A percentile compares a stretch with the other conserved stretches of the same genome.
Conservation (phyloP, 1,139 yeast genomes). For the Candida tetrigidarum region DNA sequence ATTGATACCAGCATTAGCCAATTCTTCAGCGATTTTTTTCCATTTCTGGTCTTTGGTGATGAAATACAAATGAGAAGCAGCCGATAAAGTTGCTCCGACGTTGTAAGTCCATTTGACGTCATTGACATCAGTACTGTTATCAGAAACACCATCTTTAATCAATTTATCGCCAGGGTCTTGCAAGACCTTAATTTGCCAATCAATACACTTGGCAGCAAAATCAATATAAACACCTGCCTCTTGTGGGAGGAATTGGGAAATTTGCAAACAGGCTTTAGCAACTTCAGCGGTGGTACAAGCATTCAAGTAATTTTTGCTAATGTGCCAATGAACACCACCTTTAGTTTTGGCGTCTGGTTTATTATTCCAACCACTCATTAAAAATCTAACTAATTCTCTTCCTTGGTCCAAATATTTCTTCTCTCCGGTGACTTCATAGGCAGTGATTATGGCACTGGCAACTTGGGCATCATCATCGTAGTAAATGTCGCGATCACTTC, state of each 20-base stretch:
- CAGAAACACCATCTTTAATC: conserved; percentile 66
- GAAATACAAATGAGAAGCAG: conserved; percentile 54
- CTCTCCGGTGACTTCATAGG: conserved; percentile 70
- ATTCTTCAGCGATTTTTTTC: conserved; percentile 58
- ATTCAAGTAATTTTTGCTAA: conserved; percentile 60
- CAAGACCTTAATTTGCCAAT: conserved; percentile 56
- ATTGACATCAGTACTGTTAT: conserved; percentile 48
- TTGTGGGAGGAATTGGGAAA: conserved; percentile 56
- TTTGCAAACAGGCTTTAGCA: conserved; percentile 67
- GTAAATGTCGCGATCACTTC: conserved; percentile 65
- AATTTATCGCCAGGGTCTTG: conserved; percentile 60
- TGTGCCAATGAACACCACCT: conserved; percentile 75
- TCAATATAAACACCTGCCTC: conserved; percentile 49
- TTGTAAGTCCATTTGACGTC: conserved; percentile 71
- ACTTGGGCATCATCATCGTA: conserved; percentile 82
- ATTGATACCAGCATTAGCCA: conserved; percentile 64
- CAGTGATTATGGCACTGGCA: conserved; percentile 66
- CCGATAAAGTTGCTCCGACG: conserved; percentile 66
- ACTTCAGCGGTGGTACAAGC: conserved; percentile 74
- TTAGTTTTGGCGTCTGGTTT: conserved; percentile 42
- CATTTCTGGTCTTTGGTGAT: conserved; percentile 59
- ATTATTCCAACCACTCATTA: conserved; percentile 70
- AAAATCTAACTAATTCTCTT: conserved; percentile 59
- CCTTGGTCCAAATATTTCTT: conserved; percentile 57
- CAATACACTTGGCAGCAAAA: conserved; percentile 58